phyloP scores from a whole-genome alignment of 2,329 filamentous ascomycete species.

The Lojkania enalia region DNA sequence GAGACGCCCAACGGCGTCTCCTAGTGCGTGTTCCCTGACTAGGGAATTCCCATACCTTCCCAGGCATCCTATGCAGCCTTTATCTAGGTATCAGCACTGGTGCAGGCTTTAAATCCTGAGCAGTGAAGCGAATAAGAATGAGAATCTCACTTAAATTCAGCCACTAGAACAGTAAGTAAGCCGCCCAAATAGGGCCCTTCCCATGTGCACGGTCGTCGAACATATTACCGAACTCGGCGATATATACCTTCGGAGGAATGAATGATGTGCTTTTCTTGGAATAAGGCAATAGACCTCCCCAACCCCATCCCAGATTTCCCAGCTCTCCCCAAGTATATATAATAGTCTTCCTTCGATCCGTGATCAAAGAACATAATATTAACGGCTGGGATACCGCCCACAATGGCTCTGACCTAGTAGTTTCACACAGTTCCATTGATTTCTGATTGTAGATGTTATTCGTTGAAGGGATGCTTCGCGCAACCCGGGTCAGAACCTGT shows the following conservation, averaged over 20 bases:
- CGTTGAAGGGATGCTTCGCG: conserved; percentile 4
- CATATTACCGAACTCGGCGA: conserved; percentile 15
- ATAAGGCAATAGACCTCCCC: conserved; percentile 31
- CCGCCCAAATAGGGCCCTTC: conserved; percentile 17
- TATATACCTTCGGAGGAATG: conserved; percentile 9
- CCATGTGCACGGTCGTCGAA: conserved; percentile 17
- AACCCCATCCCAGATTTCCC: conserved; percentile 56
- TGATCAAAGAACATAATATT: conserved; percentile 48
- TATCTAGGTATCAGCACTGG: too few relatives aligned
- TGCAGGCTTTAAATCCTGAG: too few relatives aligned
- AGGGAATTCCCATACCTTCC: conserved; percentile 20
- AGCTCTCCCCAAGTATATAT: conserved; percentile 62
- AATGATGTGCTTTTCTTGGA: conserved; percentile 32
- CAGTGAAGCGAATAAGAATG: too few relatives aligned
- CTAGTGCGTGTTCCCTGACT: conserved; percentile 32
- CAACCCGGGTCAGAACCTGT: conserved; percentile 13
- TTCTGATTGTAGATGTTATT: conserved; percentile 4
- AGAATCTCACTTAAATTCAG: conserved; percentile 11
- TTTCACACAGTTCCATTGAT: background rate
- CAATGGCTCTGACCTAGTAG: conserved; percentile 15
- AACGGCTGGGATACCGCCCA: conserved; percentile 44
- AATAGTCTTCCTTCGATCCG: conserved; percentile 44
- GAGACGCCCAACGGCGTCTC: conserved; percentile 31
- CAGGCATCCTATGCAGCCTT: conserved; percentile 17
- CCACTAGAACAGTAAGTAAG: conserved; percentile 20